Percentiles rank a stretch among this genome's conserved stretches.
phyloP scores from a whole-genome alignment of 345 rosid genomes.

The Citrus glauca region DNA sequence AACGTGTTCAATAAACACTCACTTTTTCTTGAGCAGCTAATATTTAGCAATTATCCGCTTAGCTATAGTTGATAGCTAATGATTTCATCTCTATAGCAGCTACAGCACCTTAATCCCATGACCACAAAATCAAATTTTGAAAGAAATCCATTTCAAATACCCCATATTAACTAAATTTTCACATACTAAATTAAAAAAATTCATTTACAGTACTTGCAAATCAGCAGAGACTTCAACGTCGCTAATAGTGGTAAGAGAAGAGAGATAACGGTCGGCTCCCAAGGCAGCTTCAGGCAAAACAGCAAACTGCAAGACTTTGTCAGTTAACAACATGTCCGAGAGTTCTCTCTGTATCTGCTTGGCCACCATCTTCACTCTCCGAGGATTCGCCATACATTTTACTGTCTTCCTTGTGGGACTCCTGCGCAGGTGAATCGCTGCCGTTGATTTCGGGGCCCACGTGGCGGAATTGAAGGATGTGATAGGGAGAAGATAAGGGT shows the following conservation, averaged over 20 bases:
- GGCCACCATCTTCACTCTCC: conserved; percentile 90
- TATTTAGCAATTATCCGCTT: neutral
- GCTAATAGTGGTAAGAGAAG: conserved; percentile 84
- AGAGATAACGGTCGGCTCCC: conserved; percentile 82
- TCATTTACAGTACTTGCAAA: conserved; percentile 49
- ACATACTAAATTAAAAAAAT: neutral
- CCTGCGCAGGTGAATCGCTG: conserved; percentile 23
- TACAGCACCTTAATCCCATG: neutral
- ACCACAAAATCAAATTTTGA: neutral
- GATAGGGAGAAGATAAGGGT: conserved; percentile 10
- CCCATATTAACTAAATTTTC: neutral
- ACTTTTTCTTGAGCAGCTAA: neutral
- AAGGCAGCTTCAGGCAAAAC: conserved; percentile 76
- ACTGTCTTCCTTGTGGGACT: neutral
- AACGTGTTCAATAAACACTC: too few species aligned
- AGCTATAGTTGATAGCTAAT: neutral
- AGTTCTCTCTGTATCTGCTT: conserved; percentile 85
- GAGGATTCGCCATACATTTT: conserved; percentile 86
- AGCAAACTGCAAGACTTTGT: conserved; percentile 80
- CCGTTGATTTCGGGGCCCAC: conserved; percentile 25
- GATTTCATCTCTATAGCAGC: neutral
- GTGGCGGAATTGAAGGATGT: conserved; percentile 20
- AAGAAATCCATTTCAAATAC: neutral
- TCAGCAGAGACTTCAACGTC: conserved; percentile 82
- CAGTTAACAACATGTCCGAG: conserved; percentile 86